Conservation (phyloP, 2,329 filamentous ascomycete species). For the Beauveria brongniartii region DNA sequence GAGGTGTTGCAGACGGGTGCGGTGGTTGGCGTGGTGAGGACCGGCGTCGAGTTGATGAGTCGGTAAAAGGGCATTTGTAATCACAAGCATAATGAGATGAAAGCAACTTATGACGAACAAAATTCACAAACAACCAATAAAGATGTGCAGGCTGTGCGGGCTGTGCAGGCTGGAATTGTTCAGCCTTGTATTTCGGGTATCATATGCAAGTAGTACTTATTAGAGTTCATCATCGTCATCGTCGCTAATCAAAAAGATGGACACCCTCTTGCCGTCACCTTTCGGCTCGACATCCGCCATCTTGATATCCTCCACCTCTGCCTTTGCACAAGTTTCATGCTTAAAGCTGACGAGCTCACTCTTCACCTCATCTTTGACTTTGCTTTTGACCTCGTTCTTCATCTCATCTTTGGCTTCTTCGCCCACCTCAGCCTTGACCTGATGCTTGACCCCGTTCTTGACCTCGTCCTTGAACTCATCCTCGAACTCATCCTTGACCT, state of each 20-base stretch:
- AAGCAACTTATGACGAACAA: background rate
- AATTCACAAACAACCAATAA: background rate
- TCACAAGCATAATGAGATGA: slow-evolving; percentile 2
- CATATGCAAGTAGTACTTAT: background rate
- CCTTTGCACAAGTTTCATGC: background rate
- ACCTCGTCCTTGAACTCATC: slow-evolving; percentile 7
- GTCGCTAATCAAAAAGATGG: slow-evolving; percentile 6
- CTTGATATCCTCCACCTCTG: background rate
- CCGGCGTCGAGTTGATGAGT: slow-evolving; percentile 67
- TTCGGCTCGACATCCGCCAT: background rate
- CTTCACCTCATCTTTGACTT: slow-evolving; percentile 2
- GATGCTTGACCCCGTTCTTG: slow-evolving; percentile 7
- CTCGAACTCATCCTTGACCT: slow-evolving; percentile 12
- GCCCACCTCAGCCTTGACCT: background rate
- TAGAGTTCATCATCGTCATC: slow-evolving; percentile 11
- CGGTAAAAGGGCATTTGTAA: slow-evolving; percentile 15
- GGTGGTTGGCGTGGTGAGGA: slow-evolving; percentile 79
- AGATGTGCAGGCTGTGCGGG: background rate
- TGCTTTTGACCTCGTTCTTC: background rate
- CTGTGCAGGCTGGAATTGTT: background rate
- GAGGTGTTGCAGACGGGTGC: slow-evolving; percentile 89
- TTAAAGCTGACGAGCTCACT: slow-evolving; percentile 2
- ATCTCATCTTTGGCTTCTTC: background rate
- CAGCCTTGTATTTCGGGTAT: background rate
- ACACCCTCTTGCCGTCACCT: slow-evolving; percentile 3